Conservation (phyloP, 2,329 filamentous ascomycete species). For the Curvularia sp. region DNA sequence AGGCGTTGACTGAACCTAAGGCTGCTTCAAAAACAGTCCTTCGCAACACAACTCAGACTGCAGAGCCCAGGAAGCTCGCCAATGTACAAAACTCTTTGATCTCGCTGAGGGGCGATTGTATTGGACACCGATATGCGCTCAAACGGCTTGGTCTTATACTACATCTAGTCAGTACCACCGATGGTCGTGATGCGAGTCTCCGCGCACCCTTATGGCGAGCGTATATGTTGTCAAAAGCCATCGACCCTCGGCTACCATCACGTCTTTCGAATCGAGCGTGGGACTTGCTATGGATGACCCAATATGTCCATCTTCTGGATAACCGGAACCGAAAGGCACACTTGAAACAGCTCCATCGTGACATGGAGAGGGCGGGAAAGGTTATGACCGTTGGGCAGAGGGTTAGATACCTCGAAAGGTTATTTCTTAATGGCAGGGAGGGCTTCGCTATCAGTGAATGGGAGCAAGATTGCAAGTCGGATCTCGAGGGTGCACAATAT, state of each 20-base stretch:
- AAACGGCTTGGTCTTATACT: slow-evolving; percentile 28
- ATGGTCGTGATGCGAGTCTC: slow-evolving; percentile 9
- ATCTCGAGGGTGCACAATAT: slow-evolving; percentile 27
- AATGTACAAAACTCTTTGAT: slow-evolving; percentile 11
- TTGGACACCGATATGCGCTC: slow-evolving; percentile 6
- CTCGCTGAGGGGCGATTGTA: neutral
- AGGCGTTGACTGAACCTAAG: slow-evolving; percentile 4
- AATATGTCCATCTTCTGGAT: slow-evolving; percentile 21
- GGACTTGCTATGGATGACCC: slow-evolving; percentile 45
- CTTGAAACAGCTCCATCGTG: slow-evolving; percentile 36
- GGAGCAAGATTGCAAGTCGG: slow-evolving; percentile 33
- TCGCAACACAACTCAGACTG: slow-evolving; percentile 5
- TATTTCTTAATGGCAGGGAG: slow-evolving; percentile 37
- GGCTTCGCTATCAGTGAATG: slow-evolving; percentile 44
- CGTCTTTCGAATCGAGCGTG: slow-evolving; percentile 41
- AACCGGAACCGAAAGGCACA: slow-evolving; percentile 29
- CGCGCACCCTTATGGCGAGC: slow-evolving; percentile 40
- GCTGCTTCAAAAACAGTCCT: neutral
- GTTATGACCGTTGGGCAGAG: slow-evolving; percentile 31
- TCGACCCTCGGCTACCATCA: slow-evolving; percentile 23
- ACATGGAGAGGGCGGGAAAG: slow-evolving; percentile 35
- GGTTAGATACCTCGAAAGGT: slow-evolving; percentile 35
- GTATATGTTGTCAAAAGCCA: slow-evolving; percentile 36
- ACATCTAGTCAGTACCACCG: slow-evolving; percentile 9
- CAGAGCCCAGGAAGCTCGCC: slow-evolving; percentile 21